Base-by-base conservation (phyloP, 2,329 filamentous ascomycete genomes). In the Ceratocystis lukuohia region DNA sequence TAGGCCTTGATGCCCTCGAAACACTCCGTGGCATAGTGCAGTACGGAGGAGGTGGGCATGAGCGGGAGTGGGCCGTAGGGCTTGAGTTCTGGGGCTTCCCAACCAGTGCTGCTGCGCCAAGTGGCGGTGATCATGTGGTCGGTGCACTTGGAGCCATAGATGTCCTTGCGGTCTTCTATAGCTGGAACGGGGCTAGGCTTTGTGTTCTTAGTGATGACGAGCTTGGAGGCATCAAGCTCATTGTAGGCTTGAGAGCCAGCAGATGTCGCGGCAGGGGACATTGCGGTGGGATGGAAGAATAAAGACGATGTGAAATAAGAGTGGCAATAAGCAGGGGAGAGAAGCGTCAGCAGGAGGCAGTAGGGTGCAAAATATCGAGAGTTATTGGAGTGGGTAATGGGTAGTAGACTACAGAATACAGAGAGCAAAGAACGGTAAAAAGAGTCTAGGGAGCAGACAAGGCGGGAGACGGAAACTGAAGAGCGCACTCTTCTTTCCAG, bases 1-100 rank as follows among this genome's bases (percentile, higher is more conserved):
- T 91, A 95, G 64, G 85, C 84, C 77, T 95, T 96, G 71, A 83
- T 77, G 12, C 91, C 91, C 77, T 96, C 91, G 77, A 95, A 96
- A 76, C 91, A 95, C 76, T 93, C 88, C 61, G 90, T 95, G 10
- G 90, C 91, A 76, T 96, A 96, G 80, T 96, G 91, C 68, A 96
- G 82, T 69, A 86, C 85, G 2, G 86, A 89, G 15, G 90, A 89
- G 3, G 88, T 92, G 45, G 91, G 91, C 78, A 90, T 88, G 72
- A 96, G 84, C 69, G 81, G 81, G 65, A 96, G 78, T 10, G 89
- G 87, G 0, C 88, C 88, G 75, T 90, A 94, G 30, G 90, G 88
- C 74, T 84, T 83, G 67, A 95, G 81, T 71, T 87, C 81, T 1
- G 91, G 91, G 1, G 82, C 79, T 46, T 81, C 80, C 91, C 91